Percentiles rank a stretch among this genome's conserved stretches.
Evolutionary conservation across 495 filamentous ascomycete species (phyloP).

Genomic region (Tuber magnatum): DNA sequence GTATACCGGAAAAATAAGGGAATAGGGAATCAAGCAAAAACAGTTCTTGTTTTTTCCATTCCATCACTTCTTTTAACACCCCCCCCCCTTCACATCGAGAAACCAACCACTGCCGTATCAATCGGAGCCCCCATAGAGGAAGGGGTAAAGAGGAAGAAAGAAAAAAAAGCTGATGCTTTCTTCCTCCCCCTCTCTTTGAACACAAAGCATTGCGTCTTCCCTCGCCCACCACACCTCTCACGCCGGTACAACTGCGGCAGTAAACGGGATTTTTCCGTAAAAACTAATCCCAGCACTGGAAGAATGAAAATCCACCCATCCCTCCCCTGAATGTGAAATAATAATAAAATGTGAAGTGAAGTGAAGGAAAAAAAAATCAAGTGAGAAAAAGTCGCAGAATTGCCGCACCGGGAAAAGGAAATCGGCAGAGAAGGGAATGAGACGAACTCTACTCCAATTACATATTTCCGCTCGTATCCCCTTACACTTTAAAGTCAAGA

Average conservation of each 20-base stretch:
- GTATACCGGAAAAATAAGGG: conserved; percentile 4
- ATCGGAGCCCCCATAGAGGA: not conserved
- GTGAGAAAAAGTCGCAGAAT: conserved; percentile 35
- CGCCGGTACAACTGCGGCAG: conserved; percentile 23
- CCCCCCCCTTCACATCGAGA: not conserved
- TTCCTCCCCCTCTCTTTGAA: conserved; percentile 25
- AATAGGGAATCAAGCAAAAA: not conserved
- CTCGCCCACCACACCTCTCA: conserved; percentile 18
- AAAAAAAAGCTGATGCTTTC: not conserved
- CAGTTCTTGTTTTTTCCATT: not conserved
- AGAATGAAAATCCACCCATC: conserved; percentile 23
- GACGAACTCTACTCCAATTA: conserved; percentile 36
- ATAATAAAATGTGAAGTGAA: conserved; percentile 11
- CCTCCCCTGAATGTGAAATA: conserved; percentile 32
- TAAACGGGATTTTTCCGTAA: conserved; percentile 31
- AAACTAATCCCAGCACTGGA: conserved; percentile 30
- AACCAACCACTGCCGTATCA: not conserved
- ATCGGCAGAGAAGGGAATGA: conserved; percentile 27
- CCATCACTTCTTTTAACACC: not conserved
- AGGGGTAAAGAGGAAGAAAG: not conserved
- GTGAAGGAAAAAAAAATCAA: conserved; percentile 32
- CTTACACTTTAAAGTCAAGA: conserved; percentile 30
- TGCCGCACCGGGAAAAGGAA: conserved; percentile 37
- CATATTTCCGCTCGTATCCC: conserved; percentile 34
- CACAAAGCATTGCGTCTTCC: conserved; percentile 25